Evolutionary conservation across 2,329 filamentous ascomycete species (phyloP), one percentile per base, ranked within the genome.

Genomic region (Aureobasidium mangrovei): DNA sequence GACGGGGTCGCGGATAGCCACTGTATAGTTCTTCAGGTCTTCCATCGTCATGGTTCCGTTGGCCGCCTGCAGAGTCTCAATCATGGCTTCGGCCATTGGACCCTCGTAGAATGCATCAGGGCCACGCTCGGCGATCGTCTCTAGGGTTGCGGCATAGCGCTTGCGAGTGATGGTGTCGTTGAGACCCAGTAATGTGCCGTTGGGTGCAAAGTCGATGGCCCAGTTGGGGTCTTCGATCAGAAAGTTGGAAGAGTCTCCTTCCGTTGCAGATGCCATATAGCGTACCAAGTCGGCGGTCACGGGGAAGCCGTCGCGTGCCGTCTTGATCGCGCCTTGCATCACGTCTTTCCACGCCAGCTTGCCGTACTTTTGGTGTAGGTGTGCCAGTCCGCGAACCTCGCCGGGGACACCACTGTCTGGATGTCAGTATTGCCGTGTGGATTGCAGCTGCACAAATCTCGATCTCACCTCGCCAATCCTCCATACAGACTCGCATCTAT

Each of bases 11-110:
- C 88, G 79, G 38, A 83, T 74, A 28, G 79, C 74, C n/a, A 86
- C 70, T 0, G 77, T 77, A 71, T 96, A 97, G 60, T 83, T 80
- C 56, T 76, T 75, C 31, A 96, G 73, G 69, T 97, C 91, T 0
- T 82, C 77, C 1, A 93, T 65, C 0, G 88, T 91, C 84, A 96
- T 90, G 8, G 82, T 91, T n/a, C 91, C 91, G 60, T 91, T 88
- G 2, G 75, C 70, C 0, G 75, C 72, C 62, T 83, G 82, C 18
- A 95, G 70, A 0, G 83, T 79, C 12, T 79, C 72, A 62, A 96
- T 83, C 54, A 85, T 91, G 0, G 84, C 80, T 61, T 88, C 74
- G 28, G 90, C 85, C 38, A 91, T 82, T 1, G 80, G 71, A 1
- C 88, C 88, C 0, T 70, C 73, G 66, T 93, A 91, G 63, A 91